phyloP scores from a whole-genome alignment of 768 basidiomycete genomes.

The Mycena belliarum region DNA sequence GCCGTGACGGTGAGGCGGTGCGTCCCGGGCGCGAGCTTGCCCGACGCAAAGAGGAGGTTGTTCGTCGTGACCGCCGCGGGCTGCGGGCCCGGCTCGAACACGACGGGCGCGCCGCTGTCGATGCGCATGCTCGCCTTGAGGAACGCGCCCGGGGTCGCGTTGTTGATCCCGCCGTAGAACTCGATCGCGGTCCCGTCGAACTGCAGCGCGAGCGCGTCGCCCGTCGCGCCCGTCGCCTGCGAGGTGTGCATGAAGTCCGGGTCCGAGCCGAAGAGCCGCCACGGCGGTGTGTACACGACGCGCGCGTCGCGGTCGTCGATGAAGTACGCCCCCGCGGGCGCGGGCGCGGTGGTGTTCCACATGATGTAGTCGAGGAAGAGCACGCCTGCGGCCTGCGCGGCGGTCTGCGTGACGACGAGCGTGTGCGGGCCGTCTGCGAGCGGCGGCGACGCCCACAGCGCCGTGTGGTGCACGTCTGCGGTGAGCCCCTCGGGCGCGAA shows the following conservation, averaged over 20 bases:
- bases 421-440: conserved; percentile 1
- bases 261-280: background rate
- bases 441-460: background rate
- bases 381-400: background rate
- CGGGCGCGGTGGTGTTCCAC: background rate
- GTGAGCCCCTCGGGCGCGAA: background rate
- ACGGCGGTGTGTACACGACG: background rate
- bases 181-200: too few relatives aligned
- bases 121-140: background rate
- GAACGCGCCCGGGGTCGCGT: too few relatives aligned
- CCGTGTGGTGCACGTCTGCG: background rate
- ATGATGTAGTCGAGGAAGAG: conserved; percentile 2
- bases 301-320: conserved; percentile 6
- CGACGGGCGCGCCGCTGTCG: conserved; percentile 1
- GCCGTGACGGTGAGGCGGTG: too few relatives aligned
- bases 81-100: background rate
- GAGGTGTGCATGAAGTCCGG: too few relatives aligned
- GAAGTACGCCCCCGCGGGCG: background rate
- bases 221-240: too few relatives aligned
- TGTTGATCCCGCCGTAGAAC: too few relatives aligned
- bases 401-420: conserved; percentile 2
- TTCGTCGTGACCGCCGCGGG: background rate
- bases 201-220: too few relatives aligned
- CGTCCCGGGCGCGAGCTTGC: background rate
- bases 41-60: conserved; percentile 5